These are phyloP conservation scores for Chrysanthemum seticuspe DNA, from an alignment of 129 eudicot species.

Conservation along the genomic window DNA sequence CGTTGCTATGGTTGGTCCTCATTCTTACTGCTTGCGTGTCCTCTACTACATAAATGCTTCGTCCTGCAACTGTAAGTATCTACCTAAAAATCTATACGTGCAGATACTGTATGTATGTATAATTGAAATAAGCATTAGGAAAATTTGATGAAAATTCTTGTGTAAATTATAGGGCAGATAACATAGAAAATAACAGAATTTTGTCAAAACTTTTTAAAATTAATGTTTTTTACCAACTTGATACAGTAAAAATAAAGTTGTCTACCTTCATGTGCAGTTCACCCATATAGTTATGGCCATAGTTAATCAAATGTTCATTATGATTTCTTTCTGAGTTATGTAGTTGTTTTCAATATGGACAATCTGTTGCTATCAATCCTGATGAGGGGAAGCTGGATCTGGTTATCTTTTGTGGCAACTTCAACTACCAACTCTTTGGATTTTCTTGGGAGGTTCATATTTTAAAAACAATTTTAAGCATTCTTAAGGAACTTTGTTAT, in stretches of 20 bases:
- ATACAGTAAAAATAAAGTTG: no score
- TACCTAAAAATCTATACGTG: neutral
- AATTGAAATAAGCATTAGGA: neutral
- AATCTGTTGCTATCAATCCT: slow-evolving; percentile 57
- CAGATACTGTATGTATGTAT: neutral
- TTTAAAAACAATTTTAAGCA: no score
- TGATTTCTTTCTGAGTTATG: neutral
- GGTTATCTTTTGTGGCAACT: slow-evolving; percentile 87
- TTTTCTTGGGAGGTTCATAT: no score
- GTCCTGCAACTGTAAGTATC: slow-evolving; percentile 58
- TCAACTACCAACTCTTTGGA: slow-evolving; percentile 95
- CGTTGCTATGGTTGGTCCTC: slow-evolving; percentile 65
- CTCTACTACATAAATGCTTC: slow-evolving; percentile 69
- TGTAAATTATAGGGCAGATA: no score
- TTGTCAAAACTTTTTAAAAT: no score
- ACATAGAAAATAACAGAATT: no score
- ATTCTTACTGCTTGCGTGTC: slow-evolving; percentile 81
- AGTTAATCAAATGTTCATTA: no score
- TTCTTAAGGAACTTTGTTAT: no score
- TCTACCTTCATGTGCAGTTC: no score
- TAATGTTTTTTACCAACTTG: no score
- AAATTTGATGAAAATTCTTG: neutral
- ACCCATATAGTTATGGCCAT: no score
- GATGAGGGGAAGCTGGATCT: slow-evolving; percentile 88
- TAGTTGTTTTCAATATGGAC: slow-evolving; percentile 4